Conservation (phyloP, 192 early-diverging fungal genomes). For the Coemansia sp. region DNA sequence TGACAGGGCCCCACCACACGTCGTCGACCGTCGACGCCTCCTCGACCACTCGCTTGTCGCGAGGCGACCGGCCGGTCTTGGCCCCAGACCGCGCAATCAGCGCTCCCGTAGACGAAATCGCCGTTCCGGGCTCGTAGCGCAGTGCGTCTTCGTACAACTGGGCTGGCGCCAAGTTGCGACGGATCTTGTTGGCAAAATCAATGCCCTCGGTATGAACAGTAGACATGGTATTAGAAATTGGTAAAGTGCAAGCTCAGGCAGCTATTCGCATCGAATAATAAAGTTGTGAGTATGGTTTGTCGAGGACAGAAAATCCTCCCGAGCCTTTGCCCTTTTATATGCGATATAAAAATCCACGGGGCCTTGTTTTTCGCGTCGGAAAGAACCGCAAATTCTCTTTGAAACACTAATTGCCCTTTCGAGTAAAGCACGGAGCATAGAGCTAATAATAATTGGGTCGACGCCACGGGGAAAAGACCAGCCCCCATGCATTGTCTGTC, state of each 20-base stretch:
- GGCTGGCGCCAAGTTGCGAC: slow-evolving; percentile 80
- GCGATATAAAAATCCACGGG: not conserved
- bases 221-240: slow-evolving; percentile 20
- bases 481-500: not conserved
- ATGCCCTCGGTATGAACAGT: slow-evolving; percentile 44
- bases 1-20: slow-evolving; percentile 99
- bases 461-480: not conserved
- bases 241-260: too few species aligned
- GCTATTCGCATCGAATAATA: too few species aligned
- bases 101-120: slow-evolving; percentile 88
- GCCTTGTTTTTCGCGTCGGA: not conserved
- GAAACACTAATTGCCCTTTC: too few species aligned
- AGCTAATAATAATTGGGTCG: too few species aligned
- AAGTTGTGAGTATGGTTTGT: not conserved
- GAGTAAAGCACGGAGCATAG: too few species aligned
- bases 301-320: slow-evolving; percentile 3
- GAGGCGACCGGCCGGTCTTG: slow-evolving; percentile 92
- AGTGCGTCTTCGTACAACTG: slow-evolving; percentile 95
- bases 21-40: slow-evolving; percentile 80
- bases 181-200: slow-evolving; percentile 60
- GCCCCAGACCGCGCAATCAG: slow-evolving; percentile 86
- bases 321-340: not conserved
- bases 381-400: not conserved
- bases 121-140: slow-evolving; percentile 76
- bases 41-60: slow-evolving; percentile 97